Conservation (phyloP, 1,139 yeast genomes). For the Saccharomyces hybrid region DNA sequence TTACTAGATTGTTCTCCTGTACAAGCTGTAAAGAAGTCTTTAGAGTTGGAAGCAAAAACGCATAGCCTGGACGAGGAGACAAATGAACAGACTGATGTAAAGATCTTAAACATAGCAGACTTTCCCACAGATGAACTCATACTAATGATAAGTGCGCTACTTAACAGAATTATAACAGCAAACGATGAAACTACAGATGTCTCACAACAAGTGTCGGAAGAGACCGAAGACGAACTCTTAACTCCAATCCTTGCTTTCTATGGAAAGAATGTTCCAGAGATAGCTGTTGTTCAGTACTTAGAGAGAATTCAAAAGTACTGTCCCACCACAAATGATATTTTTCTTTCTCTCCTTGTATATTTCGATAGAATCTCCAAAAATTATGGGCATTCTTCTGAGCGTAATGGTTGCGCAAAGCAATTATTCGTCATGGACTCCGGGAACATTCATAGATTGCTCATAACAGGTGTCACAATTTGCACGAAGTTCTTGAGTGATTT, state of each 20-base stretch:
- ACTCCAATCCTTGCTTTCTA: slow-evolving; percentile 71
- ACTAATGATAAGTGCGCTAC: slow-evolving; percentile 71
- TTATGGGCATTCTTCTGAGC: slow-evolving; percentile 42
- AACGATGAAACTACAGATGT: slow-evolving; percentile 47
- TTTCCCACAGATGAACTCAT: slow-evolving; percentile 76
- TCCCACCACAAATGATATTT: slow-evolving; percentile 96
- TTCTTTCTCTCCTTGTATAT: slow-evolving; percentile 78
- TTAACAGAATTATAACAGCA: slow-evolving; percentile 80
- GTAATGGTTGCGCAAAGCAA: slow-evolving; percentile 32
- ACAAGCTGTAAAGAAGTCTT: neutral
- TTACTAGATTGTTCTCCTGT: neutral
- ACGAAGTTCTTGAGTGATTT: slow-evolving; percentile 93
- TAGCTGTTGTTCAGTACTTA: slow-evolving; percentile 79
- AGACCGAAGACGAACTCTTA: slow-evolving; percentile 9
- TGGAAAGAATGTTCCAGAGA: slow-evolving; percentile 93
- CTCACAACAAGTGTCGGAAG: neutral
- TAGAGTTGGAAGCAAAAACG: neutral
- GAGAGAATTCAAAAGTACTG: slow-evolving; percentile 90
- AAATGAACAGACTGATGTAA: neutral
- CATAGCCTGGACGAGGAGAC: neutral
- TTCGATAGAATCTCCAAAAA: slow-evolving; percentile 90
- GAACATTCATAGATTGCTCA: slow-evolving; percentile 86
- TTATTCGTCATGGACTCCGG: slow-evolving; percentile 92
- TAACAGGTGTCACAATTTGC: slow-evolving; percentile 94
- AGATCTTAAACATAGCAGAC: slow-evolving; percentile 58